phyloP scores from a whole-genome alignment of 257 asterid genomes.

The Solanum sparsipilum region DNA sequence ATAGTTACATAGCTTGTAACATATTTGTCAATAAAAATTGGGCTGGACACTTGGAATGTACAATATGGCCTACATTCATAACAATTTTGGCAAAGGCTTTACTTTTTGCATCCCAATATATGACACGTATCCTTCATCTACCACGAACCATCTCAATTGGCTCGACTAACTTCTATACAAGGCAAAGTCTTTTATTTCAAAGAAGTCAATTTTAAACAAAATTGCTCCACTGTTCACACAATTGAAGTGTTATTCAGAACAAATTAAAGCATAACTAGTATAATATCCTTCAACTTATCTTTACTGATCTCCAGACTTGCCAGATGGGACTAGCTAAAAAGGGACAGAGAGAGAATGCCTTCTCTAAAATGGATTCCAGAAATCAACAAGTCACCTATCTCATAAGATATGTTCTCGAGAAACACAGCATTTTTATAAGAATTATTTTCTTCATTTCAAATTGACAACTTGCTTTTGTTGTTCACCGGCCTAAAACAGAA shows the following conservation, averaged over 20 bases:
- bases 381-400: not conserved
- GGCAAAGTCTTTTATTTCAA: not conserved
- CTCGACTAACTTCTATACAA: not conserved
- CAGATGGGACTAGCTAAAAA: not conserved
- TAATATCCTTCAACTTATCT: not conserved
- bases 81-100: not conserved
- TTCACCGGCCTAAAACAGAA: not conserved
- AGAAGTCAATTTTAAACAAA: not conserved
- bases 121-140: not conserved
- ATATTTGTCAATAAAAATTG: not conserved
- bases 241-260: not conserved
- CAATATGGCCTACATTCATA: not conserved
- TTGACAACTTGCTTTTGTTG: not conserved
- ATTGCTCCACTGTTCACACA: not conserved
- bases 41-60: not conserved
- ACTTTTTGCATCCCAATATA: not conserved
- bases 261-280: not conserved
- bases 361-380: not conserved
- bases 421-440: not conserved
- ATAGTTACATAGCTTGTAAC: not conserved
- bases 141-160: not conserved
- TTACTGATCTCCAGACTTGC: not conserved
- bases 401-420: not conserved
- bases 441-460: not conserved
- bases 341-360: not conserved